A percentile compares a stretch with the other conserved stretches of the same genome.
Evolutionary conservation across 768 basidiomycete genomes (phyloP).

Genomic region (Pulveroboletus sp.): DNA sequence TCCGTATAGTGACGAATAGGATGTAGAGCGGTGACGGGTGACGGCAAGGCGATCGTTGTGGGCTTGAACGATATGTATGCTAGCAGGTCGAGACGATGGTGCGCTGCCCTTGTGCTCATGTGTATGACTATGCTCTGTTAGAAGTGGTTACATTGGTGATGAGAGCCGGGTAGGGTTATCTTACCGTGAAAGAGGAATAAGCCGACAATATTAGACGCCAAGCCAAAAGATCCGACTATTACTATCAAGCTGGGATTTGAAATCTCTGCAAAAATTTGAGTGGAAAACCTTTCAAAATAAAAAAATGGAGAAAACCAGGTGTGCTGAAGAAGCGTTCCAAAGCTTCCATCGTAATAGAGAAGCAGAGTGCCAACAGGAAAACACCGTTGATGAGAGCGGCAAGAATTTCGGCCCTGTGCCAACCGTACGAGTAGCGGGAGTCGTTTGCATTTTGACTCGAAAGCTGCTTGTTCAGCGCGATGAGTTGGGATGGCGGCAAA

Average conservation of each 20-base stretch:
- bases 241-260: constrained; percentile 87
- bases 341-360: constrained; percentile 93
- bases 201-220: constrained; percentile 90
- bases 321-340: constrained; percentile 85
- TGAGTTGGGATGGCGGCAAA: constrained; percentile 5
- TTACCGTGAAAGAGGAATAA: constrained; percentile 93
- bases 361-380: constrained; percentile 94
- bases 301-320: constrained; percentile 49
- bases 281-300: not conserved
- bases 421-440: constrained; percentile 93
- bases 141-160: constrained; percentile 9
- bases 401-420: constrained; percentile 96
- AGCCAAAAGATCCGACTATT: constrained; percentile 83
- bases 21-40: constrained; percentile 36
- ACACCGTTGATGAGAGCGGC: constrained; percentile 96
- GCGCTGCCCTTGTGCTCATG: constrained; percentile 43
- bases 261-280: constrained; percentile 57
- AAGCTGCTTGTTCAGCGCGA: constrained; percentile 44
- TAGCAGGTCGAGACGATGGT: constrained; percentile 39
- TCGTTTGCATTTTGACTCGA: constrained; percentile 56
- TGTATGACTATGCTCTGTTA: constrained; percentile 64
- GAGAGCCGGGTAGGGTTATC: constrained; percentile 17
- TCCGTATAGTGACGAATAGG: constrained; percentile 67
- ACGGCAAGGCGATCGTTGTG: constrained; percentile 21
- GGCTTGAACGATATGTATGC: constrained; percentile 25